Conservation (phyloP, 139 green algal species). For the Pseudopediastrum boryanum region DNA sequence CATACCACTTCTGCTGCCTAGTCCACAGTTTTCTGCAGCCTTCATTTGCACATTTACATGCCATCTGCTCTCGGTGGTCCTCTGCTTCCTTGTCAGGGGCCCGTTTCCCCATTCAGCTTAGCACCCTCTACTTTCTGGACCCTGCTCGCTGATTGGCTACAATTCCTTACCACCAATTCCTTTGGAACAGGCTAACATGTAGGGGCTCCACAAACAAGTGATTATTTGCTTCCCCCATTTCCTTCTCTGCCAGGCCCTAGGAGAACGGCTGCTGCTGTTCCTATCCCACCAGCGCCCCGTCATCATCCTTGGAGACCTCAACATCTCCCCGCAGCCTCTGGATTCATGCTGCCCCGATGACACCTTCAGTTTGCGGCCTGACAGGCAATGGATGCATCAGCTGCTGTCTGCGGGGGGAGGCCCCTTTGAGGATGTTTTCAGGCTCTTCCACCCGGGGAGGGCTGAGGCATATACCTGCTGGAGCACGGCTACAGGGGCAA, state of each 20-base stretch:
- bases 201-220: not conserved
- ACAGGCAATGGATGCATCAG: constrained; percentile 53
- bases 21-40: too few species aligned
- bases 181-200: not conserved
- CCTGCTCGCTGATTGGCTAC: not conserved
- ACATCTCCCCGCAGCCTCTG: constrained; percentile 60
- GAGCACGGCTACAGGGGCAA: constrained; percentile 61
- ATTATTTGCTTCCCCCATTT: not conserved
- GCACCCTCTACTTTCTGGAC: constrained; percentile 3
- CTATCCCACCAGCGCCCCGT: constrained; percentile 52
- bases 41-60: too few species aligned
- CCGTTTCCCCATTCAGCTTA: too few species aligned
- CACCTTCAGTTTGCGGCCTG: constrained; percentile 10
- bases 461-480: constrained; percentile 80
- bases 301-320: constrained; percentile 76
- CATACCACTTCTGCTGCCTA: too few species aligned
- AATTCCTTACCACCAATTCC: not conserved
- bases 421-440: constrained; percentile 59
- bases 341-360: constrained; percentile 41
- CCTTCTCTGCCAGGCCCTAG: constrained; percentile 38
- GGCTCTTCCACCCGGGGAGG: constrained; percentile 54
- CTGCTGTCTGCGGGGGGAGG: constrained; percentile 30
- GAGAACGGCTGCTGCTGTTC: constrained; percentile 45
- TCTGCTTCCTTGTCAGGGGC: too few species aligned
- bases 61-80: too few species aligned